These are phyloP conservation scores for Phaseolus coccineus DNA, from an alignment of 331 rosid genomes.

Conservation along the genomic window DNA sequence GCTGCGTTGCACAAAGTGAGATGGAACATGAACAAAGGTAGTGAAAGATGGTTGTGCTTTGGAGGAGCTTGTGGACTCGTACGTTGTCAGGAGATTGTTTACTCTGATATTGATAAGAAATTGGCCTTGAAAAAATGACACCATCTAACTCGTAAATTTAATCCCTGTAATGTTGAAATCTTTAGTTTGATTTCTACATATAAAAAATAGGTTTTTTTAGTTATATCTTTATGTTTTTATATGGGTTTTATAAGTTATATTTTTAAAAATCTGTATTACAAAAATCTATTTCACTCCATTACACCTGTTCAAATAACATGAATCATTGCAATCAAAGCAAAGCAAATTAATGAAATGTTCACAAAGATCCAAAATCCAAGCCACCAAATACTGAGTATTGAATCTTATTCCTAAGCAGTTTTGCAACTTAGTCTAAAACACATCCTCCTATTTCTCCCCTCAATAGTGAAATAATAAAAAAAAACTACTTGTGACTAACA, in stretches of 20 bases:
- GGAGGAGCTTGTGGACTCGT: slow-evolving; percentile 90
- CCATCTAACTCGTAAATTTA: background rate
- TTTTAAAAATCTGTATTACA: too few species aligned
- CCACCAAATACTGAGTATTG: slow-evolving; percentile 51
- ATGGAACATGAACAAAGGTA: slow-evolving; percentile 92
- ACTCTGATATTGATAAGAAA: slow-evolving; percentile 56
- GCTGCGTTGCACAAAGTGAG: slow-evolving; percentile 82
- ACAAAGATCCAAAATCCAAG: slow-evolving; percentile 59
- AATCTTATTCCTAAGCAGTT: slow-evolving; percentile 20
- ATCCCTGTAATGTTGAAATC: too few species aligned
- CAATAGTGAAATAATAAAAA: background rate
- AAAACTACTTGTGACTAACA: too few species aligned
- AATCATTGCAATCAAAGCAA: too few species aligned
- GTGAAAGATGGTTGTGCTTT: slow-evolving; percentile 91
- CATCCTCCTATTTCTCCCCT: slow-evolving; percentile 15
- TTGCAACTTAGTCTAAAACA: slow-evolving; percentile 39
- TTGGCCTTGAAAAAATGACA: slow-evolving; percentile 64
- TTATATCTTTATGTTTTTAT: background rate
- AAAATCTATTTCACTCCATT: too few species aligned
- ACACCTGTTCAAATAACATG: too few species aligned
- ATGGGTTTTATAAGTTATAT: too few species aligned
- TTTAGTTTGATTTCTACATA: too few species aligned
- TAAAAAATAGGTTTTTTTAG: background rate
- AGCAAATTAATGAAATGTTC: too few species aligned
- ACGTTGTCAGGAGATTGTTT: slow-evolving; percentile 80